Conservation (phyloP, 2,329 filamentous ascomycete species). For the Pseudogymnoascus sp. region DNA sequence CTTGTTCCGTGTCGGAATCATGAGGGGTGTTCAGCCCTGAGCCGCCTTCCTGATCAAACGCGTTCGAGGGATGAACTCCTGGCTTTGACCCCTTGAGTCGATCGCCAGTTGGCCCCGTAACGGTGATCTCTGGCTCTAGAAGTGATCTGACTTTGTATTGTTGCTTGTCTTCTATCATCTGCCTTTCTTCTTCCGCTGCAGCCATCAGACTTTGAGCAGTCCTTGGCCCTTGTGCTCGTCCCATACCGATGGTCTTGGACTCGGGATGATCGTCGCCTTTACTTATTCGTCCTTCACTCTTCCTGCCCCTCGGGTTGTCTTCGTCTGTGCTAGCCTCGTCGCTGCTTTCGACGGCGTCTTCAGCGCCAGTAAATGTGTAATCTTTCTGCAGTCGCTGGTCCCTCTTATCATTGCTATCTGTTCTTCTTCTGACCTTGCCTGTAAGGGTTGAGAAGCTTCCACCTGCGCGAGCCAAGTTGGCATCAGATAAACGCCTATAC, state of each 20-base stretch:
- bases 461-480: constrained; percentile 54
- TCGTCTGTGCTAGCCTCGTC: constrained; percentile 51
- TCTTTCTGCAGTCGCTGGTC: constrained; percentile 26
- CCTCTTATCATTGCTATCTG: constrained; percentile 17
- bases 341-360: constrained; percentile 26
- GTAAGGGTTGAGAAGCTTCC: constrained; percentile 47
- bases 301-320: constrained; percentile 52
- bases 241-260: constrained; percentile 28
- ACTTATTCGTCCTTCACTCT: constrained; percentile 35
- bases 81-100: constrained; percentile 46
- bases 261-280: constrained; percentile 30
- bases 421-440: constrained; percentile 20
- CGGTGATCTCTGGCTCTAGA: constrained; percentile 53
- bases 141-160: constrained; percentile 27
- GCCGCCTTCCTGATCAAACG: constrained; percentile 59
- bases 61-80: constrained; percentile 71
- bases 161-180: constrained; percentile 31
- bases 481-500: constrained; percentile 63
- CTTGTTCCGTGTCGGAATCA: constrained; percentile 79
- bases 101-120: constrained; percentile 55
- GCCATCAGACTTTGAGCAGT: constrained; percentile 56
- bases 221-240: constrained; percentile 31
- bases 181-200: constrained; percentile 71
- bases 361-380: constrained; percentile 22
- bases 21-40: constrained; percentile 49